Evolutionary conservation across 352 stramenopile species (phyloP).

Genomic region (Thraustotheca clavata): DNA sequence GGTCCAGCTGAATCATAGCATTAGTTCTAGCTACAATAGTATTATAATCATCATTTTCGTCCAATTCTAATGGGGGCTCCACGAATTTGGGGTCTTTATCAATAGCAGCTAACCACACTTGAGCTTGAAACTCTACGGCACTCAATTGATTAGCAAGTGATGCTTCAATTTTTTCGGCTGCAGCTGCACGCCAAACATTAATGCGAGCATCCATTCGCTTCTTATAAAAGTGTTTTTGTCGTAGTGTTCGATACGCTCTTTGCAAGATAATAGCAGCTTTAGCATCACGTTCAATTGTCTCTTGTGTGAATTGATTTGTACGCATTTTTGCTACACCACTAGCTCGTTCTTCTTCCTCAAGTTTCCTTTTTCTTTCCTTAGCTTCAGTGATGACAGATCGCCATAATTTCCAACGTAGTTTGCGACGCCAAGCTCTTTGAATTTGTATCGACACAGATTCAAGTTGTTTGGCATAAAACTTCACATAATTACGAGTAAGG

Average conservation of each 20-base stretch:
- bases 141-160: constrained; percentile 29
- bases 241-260: constrained; percentile 50
- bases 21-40: constrained; percentile 33
- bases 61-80: constrained; percentile 41
- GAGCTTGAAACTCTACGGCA: constrained; percentile 54
- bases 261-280: constrained; percentile 41
- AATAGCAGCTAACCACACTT: constrained; percentile 57
- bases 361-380: constrained; percentile 32
- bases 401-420: constrained; percentile 49
- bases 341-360: constrained; percentile 53
- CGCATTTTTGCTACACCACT: constrained; percentile 47
- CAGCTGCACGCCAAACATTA: constrained; percentile 23
- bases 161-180: constrained; percentile 28
- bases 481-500: constrained; percentile 24
- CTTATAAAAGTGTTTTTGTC: constrained; percentile 47
- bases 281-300: constrained; percentile 34
- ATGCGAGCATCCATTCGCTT: constrained; percentile 26
- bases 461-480: constrained; percentile 28
- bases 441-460: constrained; percentile 29
- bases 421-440: constrained; percentile 56
- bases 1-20: constrained; percentile 21
- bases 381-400: constrained; percentile 36
- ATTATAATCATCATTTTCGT: constrained; percentile 30
- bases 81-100: constrained; percentile 36
- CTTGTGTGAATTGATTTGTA: constrained; percentile 46